A percentile compares a stretch with the other conserved stretches of the same genome.
These are phyloP conservation scores for Auxenochlorella protothecoides DNA, from an alignment of 139 green algal species.

Conservation along the genomic window DNA sequence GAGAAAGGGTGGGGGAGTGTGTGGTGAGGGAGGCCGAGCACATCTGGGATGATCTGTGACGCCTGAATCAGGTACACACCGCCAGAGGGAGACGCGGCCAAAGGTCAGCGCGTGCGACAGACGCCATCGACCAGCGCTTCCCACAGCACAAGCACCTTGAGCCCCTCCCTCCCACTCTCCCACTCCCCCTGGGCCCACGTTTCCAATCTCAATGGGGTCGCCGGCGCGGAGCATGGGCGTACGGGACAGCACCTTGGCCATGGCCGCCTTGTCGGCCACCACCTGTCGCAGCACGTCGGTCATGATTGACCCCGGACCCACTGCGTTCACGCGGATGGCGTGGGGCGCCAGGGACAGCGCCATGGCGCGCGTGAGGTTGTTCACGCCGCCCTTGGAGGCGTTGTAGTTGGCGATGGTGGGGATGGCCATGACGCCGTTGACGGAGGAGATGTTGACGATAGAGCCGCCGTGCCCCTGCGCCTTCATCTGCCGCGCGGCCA, in stretches of 20 bases:
- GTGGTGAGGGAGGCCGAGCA: too few relatives aligned
- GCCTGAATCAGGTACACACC: too few relatives aligned
- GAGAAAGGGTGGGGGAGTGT: too few relatives aligned
- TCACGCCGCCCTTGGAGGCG: constrained; percentile 72
- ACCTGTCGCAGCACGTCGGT: constrained; percentile 70
- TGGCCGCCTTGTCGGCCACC: constrained; percentile 41
- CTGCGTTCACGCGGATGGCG: constrained; percentile 74
- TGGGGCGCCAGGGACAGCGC: constrained; percentile 62
- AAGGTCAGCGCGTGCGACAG: too few relatives aligned
- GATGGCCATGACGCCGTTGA: constrained; percentile 74
- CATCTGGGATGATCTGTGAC: too few relatives aligned
- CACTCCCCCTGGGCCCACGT: constrained; percentile 11
- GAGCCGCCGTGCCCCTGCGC: constrained; percentile 46
- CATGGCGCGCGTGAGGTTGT: constrained; percentile 76
- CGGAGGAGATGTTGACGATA: constrained; percentile 75
- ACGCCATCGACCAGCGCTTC: too few relatives aligned
- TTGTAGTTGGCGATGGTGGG: constrained; percentile 46
- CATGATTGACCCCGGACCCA: constrained; percentile 70
- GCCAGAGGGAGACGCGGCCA: too few relatives aligned
- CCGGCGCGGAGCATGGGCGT: constrained; percentile 65
- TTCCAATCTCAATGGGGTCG: constrained; percentile 60
- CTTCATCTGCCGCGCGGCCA: constrained; percentile 60
- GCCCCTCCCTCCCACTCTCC: too few relatives aligned
- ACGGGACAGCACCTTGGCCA: constrained; percentile 42
- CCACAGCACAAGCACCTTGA: too few relatives aligned